Evolutionary conservation across 1,284 basidiomycete species (phyloP), one percentile per base, ranked within the genome.

Genomic region (Cryptococcus sp.): DNA sequence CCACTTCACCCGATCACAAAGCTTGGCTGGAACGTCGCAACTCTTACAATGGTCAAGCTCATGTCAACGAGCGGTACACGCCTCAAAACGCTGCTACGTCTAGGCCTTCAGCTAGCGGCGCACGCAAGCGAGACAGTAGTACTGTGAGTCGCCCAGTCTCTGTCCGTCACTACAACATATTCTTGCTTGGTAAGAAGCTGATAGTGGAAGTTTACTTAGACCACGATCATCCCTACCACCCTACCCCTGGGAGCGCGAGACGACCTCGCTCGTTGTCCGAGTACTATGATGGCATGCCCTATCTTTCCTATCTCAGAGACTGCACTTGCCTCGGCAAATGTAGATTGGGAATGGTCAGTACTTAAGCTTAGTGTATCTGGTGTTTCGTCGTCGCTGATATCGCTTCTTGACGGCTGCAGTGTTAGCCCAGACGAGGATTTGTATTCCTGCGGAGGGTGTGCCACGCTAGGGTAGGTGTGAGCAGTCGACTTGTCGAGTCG

Each of bases 381-480:
- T 34, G 29, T 34, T 37, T 29, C 49, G 19, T 50, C 13, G 20
- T 16, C 44, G 25, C 16, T 38, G 20, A 19, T 8, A 26, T 37
- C 19, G 17, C n/a, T 5, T 46, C 17, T 29, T 53, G 4, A 22
- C 20, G 41, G 16, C 22, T 43, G 17, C 47, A 68, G 65, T 58
- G 50, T 67, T 15, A 50, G 34, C 16, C 57, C 58, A 20, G 20
- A 62, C 46, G 64, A 67, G 44, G 67, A 69, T 44, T 39, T 67
- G 40, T 67, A 64, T 46, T 65, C 63, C 10, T 69, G 67, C 49
- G 67, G 67, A 19, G 67, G 67, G 16, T 69, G 67, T 51, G 48
- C 63, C 3, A 65, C 67, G 6, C 46, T 69, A 0, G 58, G 63
- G 66, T 68, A 52, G 58, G 62, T 61, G 17, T 8, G n/a, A 25